Percentiles rank a stretch among this genome's conserved stretches.
These are phyloP conservation scores for Candida silvatica DNA, from an alignment of 805 yeast species.

Conservation along the genomic window DNA sequence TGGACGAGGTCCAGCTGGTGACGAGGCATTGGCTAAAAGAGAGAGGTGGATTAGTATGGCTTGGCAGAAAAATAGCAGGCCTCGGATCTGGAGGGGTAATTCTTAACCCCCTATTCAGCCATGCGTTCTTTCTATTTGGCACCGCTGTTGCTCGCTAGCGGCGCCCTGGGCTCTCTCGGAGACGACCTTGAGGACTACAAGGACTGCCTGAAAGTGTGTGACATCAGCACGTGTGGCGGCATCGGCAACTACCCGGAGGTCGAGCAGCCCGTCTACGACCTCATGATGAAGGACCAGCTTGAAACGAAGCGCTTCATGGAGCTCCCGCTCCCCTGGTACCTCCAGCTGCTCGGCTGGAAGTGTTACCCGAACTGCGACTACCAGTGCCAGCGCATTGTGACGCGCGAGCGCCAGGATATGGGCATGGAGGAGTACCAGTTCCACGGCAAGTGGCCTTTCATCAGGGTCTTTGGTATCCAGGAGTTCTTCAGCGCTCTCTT, in stretches of 20 bases:
- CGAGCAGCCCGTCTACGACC: constrained; percentile 16
- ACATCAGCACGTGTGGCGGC: constrained; percentile 21
- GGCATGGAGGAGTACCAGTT: constrained; percentile 67
- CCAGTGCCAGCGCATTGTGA: constrained; percentile 77
- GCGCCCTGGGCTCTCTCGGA: constrained; percentile 42
- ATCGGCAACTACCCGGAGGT: constrained; percentile 16
- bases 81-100: not conserved
- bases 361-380: constrained; percentile 84
- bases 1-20: constrained; percentile 80
- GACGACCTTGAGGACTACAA: constrained; percentile 50
- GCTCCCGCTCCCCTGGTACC: constrained; percentile 31
- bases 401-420: constrained; percentile 37
- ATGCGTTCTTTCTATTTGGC: not conserved
- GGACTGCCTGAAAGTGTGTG: constrained; percentile 48
- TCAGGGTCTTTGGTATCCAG: constrained; percentile 69
- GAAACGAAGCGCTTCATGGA: constrained; percentile 28
- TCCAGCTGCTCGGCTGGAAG: constrained; percentile 56
- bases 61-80: not conserved
- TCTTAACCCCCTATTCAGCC: not conserved
- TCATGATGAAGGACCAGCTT: constrained; percentile 22
- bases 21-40: constrained; percentile 74
- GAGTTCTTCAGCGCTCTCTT: constrained; percentile 77
- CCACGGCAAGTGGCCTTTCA: constrained; percentile 98
- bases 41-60: too few relatives aligned
- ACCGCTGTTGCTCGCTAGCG: not conserved